Evolutionary conservation across 306 rosid genomes (phyloP), one percentile per base, ranked within the genome.

Genomic region (Cicer pinnatifidum): DNA sequence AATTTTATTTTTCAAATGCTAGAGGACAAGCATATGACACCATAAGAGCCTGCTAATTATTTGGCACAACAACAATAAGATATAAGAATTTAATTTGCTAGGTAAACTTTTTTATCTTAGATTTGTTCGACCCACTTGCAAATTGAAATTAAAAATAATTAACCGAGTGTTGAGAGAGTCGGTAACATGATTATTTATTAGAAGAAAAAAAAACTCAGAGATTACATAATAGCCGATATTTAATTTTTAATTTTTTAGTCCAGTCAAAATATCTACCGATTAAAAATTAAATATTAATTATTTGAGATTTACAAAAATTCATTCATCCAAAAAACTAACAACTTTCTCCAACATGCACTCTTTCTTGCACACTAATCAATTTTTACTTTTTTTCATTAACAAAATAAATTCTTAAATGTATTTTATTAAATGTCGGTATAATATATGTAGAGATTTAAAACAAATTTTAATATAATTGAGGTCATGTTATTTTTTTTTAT

Each of bases 21-120:
- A 44, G 7, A 48, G 37, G 67, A 40, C 75, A 80, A 67, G 68
- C 63, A 13, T 13, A 56, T 71, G 17, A 12, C 54, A 41, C 45
- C 8, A 73, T 68, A 11, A 61, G 11, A 54, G 15, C 40, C 9
- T 77, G 73, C 19, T 59, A 59, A 59, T 43, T 75, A 43, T 67
- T 82, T 51, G 39, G 38, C 63, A 48, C 52, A 77, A 60, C 50
- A 72, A 8, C 37, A 1, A 33, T 45, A 44, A 16, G 3, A 45
- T 58, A 19, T 20, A 58, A 50, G 12, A 37, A 56, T n/a, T 71
- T 28, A 28, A 28, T 28, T 28, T 63, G 12, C 15, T 39, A 20
- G n/a, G 8, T 56, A 8, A 9, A 53, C 60, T 53, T 53, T 53
- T 11, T 28, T 28, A 28, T 28, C 5, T 59, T 59, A 7, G 19